These are phyloP conservation scores for Ganoderma lucidum DNA, from an alignment of 1,284 basidiomycete genomes.

Conservation along the genomic window DNA sequence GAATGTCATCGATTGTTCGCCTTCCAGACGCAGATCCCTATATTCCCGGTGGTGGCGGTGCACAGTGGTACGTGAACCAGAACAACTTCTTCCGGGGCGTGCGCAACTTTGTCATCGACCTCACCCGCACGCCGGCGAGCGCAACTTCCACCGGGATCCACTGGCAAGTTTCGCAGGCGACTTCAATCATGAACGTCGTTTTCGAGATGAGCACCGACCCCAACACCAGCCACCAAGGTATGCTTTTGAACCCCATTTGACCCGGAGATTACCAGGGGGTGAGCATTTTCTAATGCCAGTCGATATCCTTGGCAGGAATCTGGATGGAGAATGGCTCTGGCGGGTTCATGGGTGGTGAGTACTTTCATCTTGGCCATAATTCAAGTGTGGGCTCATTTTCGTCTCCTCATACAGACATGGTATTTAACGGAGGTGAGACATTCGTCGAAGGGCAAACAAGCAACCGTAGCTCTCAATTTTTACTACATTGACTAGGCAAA, in stretches of 20 bases:
- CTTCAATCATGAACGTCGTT: constrained; percentile 67
- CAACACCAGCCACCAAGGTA: constrained; percentile 61
- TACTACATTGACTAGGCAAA: constrained; percentile 19
- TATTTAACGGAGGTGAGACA: constrained; percentile 61
- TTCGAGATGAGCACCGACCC: constrained; percentile 69
- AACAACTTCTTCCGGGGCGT: constrained; percentile 75
- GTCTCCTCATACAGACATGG: constrained; percentile 53
- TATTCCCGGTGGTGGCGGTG: constrained; percentile 43
- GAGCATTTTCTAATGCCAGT: background rate
- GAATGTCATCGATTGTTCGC: background rate
- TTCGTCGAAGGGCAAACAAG: background rate
- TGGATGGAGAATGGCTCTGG: constrained; percentile 82
- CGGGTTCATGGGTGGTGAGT: constrained; percentile 70
- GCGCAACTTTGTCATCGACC: constrained; percentile 67
- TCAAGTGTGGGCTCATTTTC: constrained; percentile 3
- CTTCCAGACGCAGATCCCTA: constrained; percentile 64
- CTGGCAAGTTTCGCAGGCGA: constrained; percentile 83
- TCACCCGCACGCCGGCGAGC: constrained; percentile 55
- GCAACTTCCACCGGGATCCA: constrained; percentile 67
- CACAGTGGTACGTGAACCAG: constrained; percentile 60
- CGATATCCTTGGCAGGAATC: constrained; percentile 49
- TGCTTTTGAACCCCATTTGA: background rate
- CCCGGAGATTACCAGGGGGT: background rate
- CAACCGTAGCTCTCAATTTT: background rate
- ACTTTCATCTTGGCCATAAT: background rate